Evolutionary conservation across 1,139 yeast genomes (phyloP).

Genomic region (Candida mesenterica): DNA sequence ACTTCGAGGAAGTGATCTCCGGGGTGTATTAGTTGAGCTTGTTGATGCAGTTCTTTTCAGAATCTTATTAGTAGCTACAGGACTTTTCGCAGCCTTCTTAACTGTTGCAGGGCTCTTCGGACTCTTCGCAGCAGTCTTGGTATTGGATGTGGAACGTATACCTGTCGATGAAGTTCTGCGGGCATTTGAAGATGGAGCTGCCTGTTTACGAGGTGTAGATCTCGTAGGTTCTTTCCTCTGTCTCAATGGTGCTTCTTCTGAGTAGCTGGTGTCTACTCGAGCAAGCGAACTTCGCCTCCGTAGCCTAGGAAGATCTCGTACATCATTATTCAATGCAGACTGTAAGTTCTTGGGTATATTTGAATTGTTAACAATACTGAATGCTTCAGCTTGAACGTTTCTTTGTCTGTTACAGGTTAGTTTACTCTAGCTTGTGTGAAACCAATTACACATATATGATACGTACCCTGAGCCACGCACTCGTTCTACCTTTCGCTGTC

Average conservation of each 20-base stretch:
- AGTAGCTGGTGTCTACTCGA: not conserved
- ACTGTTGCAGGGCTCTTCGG: too few relatives aligned
- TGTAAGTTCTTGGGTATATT: slow-evolving; percentile 16
- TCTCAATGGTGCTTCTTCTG: not conserved
- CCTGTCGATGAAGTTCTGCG: too few relatives aligned
- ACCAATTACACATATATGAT: slow-evolving; percentile 1
- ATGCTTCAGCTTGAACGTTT: slow-evolving; percentile 13
- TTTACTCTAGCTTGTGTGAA: too few relatives aligned
- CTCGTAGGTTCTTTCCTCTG: slow-evolving; percentile 3
- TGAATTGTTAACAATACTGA: slow-evolving; percentile 11
- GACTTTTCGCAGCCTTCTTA: too few relatives aligned
- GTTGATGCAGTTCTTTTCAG: too few relatives aligned
- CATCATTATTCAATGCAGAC: slow-evolving; percentile 26
- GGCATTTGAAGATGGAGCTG: too few relatives aligned
- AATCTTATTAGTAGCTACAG: too few relatives aligned
- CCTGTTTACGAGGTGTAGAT: too few relatives aligned
- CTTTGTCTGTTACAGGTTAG: slow-evolving; percentile 17
- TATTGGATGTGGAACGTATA: too few relatives aligned
- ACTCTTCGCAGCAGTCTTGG: too few relatives aligned
- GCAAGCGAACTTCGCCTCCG: slow-evolving; percentile 12
- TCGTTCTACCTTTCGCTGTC: slow-evolving; percentile 22
- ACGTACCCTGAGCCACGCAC: slow-evolving; percentile 46
- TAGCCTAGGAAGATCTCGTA: slow-evolving; percentile 24
- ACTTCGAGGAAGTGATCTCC: slow-evolving; percentile 7
- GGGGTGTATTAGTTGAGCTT: not conserved